Conservation (phyloP, 2,329 filamentous ascomycete genomes). For the Penicillium palitans region DNA sequence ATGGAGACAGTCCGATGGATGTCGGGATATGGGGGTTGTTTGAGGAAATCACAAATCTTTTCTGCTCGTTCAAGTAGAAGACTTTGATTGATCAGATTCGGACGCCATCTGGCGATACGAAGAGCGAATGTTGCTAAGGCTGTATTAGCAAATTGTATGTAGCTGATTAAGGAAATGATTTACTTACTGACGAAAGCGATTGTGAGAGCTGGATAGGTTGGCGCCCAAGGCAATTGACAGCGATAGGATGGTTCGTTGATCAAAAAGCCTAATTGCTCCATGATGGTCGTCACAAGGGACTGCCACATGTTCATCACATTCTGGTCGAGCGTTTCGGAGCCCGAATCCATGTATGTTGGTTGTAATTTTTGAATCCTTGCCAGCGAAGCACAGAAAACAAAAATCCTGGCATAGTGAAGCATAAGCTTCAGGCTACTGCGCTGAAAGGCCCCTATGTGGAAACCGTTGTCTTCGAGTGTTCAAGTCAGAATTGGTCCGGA, state of each 20-base stretch:
- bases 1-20: slow-evolving; percentile 42
- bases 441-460: slow-evolving; percentile 39
- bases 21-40: slow-evolving; percentile 40
- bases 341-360: slow-evolving; percentile 21
- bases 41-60: slow-evolving; percentile 37
- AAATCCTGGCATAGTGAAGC: slow-evolving; percentile 37
- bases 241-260: slow-evolving; percentile 36
- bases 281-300: slow-evolving; percentile 34
- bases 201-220: slow-evolving; percentile 38
- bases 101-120: slow-evolving; percentile 37
- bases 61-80: slow-evolving; percentile 35
- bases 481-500: not conserved
- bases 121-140: slow-evolving; percentile 35
- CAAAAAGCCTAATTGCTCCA: slow-evolving; percentile 35
- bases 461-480: slow-evolving; percentile 34
- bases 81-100: slow-evolving; percentile 33
- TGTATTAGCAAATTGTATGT: slow-evolving; percentile 12
- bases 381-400: slow-evolving; percentile 34
- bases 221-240: slow-evolving; percentile 37
- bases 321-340: slow-evolving; percentile 24
- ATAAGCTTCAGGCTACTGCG: slow-evolving; percentile 37
- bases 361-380: slow-evolving; percentile 40
- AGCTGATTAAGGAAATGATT: not conserved
- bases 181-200: slow-evolving; percentile 41
- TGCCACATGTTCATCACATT: slow-evolving; percentile 34